Conservation (phyloP, 164 flowering plant genomes). For the Kingdonia uniflora region DNA sequence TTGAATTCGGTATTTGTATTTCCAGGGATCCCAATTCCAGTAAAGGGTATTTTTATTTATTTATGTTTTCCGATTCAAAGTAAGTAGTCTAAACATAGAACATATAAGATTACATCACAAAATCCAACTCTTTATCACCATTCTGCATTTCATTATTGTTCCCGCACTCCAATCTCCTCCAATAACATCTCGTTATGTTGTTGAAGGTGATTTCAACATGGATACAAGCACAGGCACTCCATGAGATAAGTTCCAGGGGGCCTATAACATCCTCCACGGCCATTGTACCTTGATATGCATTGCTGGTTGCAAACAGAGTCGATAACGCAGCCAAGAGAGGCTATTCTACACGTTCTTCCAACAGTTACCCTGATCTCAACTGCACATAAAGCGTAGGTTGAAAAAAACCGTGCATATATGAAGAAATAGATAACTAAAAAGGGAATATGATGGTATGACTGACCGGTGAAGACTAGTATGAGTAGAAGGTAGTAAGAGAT, state of each 20-base stretch:
- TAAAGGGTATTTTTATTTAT: too few relatives aligned
- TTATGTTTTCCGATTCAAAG: too few relatives aligned
- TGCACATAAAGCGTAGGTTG: not conserved
- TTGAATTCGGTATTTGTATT: too few relatives aligned
- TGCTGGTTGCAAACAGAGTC: not conserved
- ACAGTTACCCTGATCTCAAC: not conserved
- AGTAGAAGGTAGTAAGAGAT: too few relatives aligned
- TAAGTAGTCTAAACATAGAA: too few relatives aligned
- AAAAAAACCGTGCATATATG: too few relatives aligned
- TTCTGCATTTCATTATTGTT: not conserved
- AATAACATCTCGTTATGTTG: too few relatives aligned
- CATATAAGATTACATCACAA: too few relatives aligned
- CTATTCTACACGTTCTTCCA: constrained; percentile 7
- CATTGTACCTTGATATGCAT: constrained; percentile 4
- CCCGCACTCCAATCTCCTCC: not conserved
- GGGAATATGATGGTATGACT: too few relatives aligned
- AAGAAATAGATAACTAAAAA: too few relatives aligned
- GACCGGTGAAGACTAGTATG: too few relatives aligned
- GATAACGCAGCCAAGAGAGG: constrained; percentile 1
- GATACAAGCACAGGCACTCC: constrained; percentile 11
- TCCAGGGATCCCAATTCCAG: too few relatives aligned
- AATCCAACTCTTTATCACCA: not conserved
- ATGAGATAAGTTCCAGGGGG: constrained; percentile 6
- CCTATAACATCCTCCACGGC: constrained; percentile 10
- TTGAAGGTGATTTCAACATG: not conserved